Percentiles rank a stretch among this genome's conserved stretches.
Conservation (phyloP, 78 protist species). For the Dictyostelium brefeldianum region DNA sequence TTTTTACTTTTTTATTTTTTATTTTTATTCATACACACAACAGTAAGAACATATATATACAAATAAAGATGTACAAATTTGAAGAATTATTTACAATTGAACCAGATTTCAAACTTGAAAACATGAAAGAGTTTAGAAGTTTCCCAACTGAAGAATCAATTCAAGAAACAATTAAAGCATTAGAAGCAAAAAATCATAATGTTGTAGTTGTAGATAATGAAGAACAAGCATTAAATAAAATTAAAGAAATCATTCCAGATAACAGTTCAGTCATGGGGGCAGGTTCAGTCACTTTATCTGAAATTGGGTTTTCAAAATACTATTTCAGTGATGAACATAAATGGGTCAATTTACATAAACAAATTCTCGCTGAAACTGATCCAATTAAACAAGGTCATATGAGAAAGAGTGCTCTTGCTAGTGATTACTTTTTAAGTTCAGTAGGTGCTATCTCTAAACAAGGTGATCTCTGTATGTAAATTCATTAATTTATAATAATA, state of each 20-base stretch:
- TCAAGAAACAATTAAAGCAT: background rate
- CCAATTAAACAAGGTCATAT: conserved; percentile 20
- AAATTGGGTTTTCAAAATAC: background rate
- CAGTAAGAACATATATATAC: background rate
- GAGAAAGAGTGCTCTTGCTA: background rate
- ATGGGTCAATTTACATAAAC: conserved; percentile 15
- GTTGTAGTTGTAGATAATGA: background rate
- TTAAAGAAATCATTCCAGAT: conserved; percentile 10
- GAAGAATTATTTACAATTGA: background rate
- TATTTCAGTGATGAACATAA: background rate
- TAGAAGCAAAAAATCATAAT: background rate
- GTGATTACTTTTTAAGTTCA: conserved; percentile 30
- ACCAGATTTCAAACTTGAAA: background rate
- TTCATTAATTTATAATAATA: background rate
- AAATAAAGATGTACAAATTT: conserved; percentile 2
- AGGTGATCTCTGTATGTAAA: background rate
- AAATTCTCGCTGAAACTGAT: conserved; percentile 23
- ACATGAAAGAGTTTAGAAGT: background rate
- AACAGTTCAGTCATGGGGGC: conserved; percentile 13
- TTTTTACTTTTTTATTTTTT: too few species aligned
- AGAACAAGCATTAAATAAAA: background rate
- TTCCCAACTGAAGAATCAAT: background rate
- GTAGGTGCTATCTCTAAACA: conserved; percentile 15
- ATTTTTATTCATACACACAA: too few species aligned
- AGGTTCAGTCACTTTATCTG: conserved; percentile 17